Evolutionary conservation across 1,284 basidiomycete genomes (phyloP).

Genomic region (Tilletia caries): DNA sequence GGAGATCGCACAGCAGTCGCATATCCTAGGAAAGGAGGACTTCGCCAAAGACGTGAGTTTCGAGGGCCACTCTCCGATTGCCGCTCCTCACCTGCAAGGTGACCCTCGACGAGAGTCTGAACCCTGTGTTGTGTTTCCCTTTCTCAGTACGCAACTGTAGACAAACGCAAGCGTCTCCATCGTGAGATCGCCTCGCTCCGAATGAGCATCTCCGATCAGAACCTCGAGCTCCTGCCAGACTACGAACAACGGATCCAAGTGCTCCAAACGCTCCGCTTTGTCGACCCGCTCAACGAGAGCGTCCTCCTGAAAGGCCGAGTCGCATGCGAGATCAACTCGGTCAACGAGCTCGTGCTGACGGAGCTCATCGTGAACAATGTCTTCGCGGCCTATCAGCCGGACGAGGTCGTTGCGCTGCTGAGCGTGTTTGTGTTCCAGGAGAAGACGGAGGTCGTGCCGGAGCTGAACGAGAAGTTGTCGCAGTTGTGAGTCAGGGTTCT

Average conservation of each 20-base stretch:
- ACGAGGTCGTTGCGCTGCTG: conserved; percentile 93
- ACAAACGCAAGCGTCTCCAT: conserved; percentile 71
- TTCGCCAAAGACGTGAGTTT: conserved; percentile 14
- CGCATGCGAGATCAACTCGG: conserved; percentile 98
- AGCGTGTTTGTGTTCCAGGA: conserved; percentile 97
- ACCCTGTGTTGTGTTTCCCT: not conserved
- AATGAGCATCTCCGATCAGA: conserved; percentile 66
- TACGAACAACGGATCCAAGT: conserved; percentile 92
- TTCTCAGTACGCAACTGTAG: conserved; percentile 68
- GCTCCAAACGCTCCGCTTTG: conserved; percentile 69
- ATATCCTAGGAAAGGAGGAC: conserved; percentile 19
- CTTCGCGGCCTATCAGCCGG: conserved; percentile 81
- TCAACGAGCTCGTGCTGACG: conserved; percentile 78
- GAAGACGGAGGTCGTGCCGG: conserved; percentile 83
- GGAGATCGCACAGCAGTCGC: conserved; percentile 28
- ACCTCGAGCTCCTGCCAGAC: conserved; percentile 91
- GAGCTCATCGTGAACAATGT: conserved; percentile 96
- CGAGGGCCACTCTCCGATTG: too few relatives aligned
- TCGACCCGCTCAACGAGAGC: conserved; percentile 67
- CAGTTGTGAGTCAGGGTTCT: conserved; percentile 59
- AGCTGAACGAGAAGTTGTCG: conserved; percentile 71
- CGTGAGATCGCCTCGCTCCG: conserved; percentile 63
- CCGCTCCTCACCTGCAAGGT: too few relatives aligned
- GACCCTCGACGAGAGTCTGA: too few relatives aligned
- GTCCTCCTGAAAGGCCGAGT: conserved; percentile 94